A percentile compares a stretch with the other conserved stretches of the same genome.
These are phyloP conservation scores for Aspergillus sp. DNA, from an alignment of 2,329 filamentous ascomycete species.

Conservation along the genomic window DNA sequence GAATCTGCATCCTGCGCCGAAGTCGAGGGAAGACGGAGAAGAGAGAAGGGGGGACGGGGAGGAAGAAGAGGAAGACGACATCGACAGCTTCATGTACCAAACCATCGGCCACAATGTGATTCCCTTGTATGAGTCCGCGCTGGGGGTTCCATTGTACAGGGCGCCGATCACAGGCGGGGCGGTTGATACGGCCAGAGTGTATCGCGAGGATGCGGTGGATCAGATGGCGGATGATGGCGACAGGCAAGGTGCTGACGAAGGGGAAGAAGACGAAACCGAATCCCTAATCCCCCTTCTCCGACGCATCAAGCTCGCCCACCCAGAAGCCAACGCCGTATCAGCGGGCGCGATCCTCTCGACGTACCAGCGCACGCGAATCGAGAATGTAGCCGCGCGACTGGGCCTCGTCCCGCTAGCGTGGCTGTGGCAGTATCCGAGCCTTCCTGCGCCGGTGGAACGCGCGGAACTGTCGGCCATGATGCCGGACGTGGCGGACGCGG, in stretches of 20 bases:
- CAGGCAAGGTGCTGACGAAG: slow-evolving; percentile 6
- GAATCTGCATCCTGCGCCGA: slow-evolving; percentile 66
- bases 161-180: slow-evolving; percentile 71
- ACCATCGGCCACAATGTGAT: slow-evolving; percentile 88
- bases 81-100: slow-evolving; percentile 99
- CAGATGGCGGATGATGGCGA: slow-evolving; percentile 7
- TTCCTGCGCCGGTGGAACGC: slow-evolving; percentile 54
- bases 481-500: slow-evolving; percentile 28
- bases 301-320: slow-evolving; percentile 66
- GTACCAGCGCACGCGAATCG: slow-evolving; percentile 94
- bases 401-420: slow-evolving; percentile 79
- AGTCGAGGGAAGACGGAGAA: background rate
- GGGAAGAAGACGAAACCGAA: slow-evolving; percentile 77
- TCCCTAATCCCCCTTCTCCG: slow-evolving; percentile 74
- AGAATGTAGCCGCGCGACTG: slow-evolving; percentile 84
- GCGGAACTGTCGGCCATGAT: slow-evolving; percentile 8
- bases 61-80: slow-evolving; percentile 55
- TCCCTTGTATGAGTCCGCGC: slow-evolving; percentile 76
- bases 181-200: slow-evolving; percentile 70
- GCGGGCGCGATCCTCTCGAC: slow-evolving; percentile 92
- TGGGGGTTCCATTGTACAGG: slow-evolving; percentile 81
- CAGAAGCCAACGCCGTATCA: slow-evolving; percentile 79
- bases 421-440: slow-evolving; percentile 84
- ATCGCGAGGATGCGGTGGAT: slow-evolving; percentile 45
- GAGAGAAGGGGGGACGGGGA: background rate